phyloP scores from a whole-genome alignment of 805 yeast species.

The Blastobotrys mokoenaii region DNA sequence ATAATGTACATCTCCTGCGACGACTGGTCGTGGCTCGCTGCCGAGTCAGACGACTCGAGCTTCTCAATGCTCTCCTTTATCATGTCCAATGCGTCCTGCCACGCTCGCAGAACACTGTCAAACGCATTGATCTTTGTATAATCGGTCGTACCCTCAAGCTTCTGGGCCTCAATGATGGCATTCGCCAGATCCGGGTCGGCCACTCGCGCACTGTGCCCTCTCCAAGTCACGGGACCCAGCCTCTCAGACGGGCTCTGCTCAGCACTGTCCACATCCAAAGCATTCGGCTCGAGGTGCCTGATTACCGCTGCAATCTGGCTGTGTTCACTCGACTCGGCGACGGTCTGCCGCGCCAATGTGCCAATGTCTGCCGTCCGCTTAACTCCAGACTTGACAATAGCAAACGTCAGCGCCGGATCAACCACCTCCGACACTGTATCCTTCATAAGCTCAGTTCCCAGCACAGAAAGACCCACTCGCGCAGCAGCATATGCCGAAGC shows the following conservation, averaged over 20 bases:
- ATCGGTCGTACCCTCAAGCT: slow-evolving; percentile 14
- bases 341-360: slow-evolving; percentile 39
- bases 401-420: slow-evolving; percentile 58
- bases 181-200: slow-evolving; percentile 65
- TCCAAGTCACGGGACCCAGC: slow-evolving; percentile 45
- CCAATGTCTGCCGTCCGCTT: slow-evolving; percentile 39
- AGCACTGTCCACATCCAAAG: slow-evolving; percentile 16
- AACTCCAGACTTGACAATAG: slow-evolving; percentile 36
- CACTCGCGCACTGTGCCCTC: slow-evolving; percentile 54
- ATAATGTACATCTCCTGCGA: slow-evolving; percentile 67
- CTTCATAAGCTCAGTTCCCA: slow-evolving; percentile 32
- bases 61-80: slow-evolving; percentile 51
- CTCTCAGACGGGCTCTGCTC: slow-evolving; percentile 19
- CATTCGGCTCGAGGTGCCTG: slow-evolving; percentile 26
- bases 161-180: slow-evolving; percentile 24
- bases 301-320: slow-evolving; percentile 33
- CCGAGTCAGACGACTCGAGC: slow-evolving; percentile 25
- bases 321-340: slow-evolving; percentile 28
- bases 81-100: slow-evolving; percentile 61
- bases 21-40: slow-evolving; percentile 37
- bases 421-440: slow-evolving; percentile 52
- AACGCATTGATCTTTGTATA: slow-evolving; percentile 38
- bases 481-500: slow-evolving; percentile 49
- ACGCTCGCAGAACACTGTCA: slow-evolving; percentile 49
- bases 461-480: slow-evolving; percentile 35